phyloP scores from a whole-genome alignment of 2,329 filamentous ascomycete genomes.

The Claviceps africana region DNA sequence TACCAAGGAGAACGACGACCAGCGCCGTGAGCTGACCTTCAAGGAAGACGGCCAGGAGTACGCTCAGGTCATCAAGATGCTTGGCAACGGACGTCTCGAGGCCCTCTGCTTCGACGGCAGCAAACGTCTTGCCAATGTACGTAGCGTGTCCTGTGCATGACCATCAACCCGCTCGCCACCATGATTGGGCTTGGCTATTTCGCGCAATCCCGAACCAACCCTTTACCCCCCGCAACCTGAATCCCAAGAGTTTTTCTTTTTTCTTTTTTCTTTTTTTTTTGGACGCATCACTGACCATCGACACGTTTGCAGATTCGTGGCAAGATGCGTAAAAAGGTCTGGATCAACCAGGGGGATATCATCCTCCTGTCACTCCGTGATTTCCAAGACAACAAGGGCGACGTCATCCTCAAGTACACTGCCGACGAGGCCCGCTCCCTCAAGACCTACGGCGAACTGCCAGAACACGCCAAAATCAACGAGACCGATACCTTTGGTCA shows the following conservation, averaged over 20 bases:
- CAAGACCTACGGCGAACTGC: slow-evolving; percentile 94
- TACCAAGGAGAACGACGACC: slow-evolving; percentile 98
- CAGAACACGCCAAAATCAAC: slow-evolving; percentile 98
- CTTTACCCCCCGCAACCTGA: no score
- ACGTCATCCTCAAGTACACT: slow-evolving; percentile 93
- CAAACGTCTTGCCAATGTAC: slow-evolving; percentile 28
- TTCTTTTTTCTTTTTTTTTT: no score
- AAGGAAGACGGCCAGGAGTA: slow-evolving; percentile 87
- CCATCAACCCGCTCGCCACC: background rate
- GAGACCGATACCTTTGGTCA: slow-evolving; percentile 92
- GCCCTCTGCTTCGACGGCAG: slow-evolving; percentile 84
- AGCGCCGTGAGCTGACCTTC: slow-evolving; percentile 97
- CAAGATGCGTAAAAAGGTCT: slow-evolving; percentile 99
- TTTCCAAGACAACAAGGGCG: slow-evolving; percentile 91
- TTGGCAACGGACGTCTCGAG: slow-evolving; percentile 87
- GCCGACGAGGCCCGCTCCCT: slow-evolving; percentile 89
- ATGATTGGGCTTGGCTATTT: no score
- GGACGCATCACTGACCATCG: background rate
- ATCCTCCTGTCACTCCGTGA: slow-evolving; percentile 78
- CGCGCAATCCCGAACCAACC: no score
- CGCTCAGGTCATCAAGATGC: slow-evolving; percentile 61
- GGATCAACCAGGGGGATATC: slow-evolving; percentile 98
- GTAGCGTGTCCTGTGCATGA: slow-evolving; percentile 8
- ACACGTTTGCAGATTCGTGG: slow-evolving; percentile 42
- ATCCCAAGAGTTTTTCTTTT: no score